Base-by-base conservation (phyloP, 2,329 filamentous ascomycete species). In the Aspergillus pseudoglaucus region DNA sequence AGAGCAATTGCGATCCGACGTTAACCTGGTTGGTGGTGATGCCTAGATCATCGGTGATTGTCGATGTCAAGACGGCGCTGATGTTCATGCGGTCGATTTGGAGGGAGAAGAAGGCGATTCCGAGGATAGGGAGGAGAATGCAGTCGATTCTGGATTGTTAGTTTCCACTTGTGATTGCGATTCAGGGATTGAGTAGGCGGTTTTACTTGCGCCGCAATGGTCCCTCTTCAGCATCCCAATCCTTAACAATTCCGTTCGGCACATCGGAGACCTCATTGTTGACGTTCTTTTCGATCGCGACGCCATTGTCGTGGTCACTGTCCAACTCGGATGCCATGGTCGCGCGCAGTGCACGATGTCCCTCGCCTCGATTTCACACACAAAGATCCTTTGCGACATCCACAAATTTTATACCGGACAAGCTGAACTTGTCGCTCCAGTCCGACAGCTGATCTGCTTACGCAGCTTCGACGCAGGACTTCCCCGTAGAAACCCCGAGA, bases 1-100 rank as follows among this genome's bases (percentile, higher is more conserved):
- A 77, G 1, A 79, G 64, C 48, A 80, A 64, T 49, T 77, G 74
- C 20, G 75, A 71, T 3, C 76, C 77, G 27, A 80, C 75, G 53
- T 82, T 82, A 59, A 78, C 72, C 51, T 79, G 71, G 49, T 78
- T 72, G 4, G 76, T 75, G 2, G 68, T 70, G 51, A 80, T 71
- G 14, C 67, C 62, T 17, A 80, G 68, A 53, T 80, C 77, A 17
- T 68, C 57, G 40, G 77, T 71, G 54, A 80, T 75, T 3, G 68
- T 74, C 37, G 78, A 76, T 3, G 76, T 80, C 35, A 80, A 54
- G 2, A 77, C 77, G 30, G 76, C 78, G 47, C 72, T 73, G 46
- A 67, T 78, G 49, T 73, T 75, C 0, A 63, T 63, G 0, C 63
- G 58, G 39, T 67, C 64, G 46, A 64, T 54, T 14, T 65, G 64